Conservation (phyloP, 768 basidiomycete genomes). For the Amylocystis lapponica region DNA sequence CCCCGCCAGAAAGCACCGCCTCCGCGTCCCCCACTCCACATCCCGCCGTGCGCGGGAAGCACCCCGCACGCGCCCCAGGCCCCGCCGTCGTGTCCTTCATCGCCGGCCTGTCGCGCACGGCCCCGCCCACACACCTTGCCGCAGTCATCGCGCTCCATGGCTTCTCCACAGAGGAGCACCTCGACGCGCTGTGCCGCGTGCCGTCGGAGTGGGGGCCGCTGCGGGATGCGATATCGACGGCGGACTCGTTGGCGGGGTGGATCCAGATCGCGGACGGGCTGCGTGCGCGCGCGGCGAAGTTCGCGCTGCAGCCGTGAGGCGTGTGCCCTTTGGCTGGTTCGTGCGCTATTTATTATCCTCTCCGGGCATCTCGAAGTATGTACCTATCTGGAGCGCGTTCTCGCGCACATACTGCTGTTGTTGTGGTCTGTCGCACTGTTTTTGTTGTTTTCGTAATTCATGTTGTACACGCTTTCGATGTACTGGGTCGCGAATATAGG, state of each 20-base stretch:
- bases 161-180: not conserved
- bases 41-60: too few relatives aligned
- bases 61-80: too few relatives aligned
- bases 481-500: too few relatives aligned
- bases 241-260: not conserved
- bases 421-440: not conserved
- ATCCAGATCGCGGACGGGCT: not conserved
- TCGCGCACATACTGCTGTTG: not conserved
- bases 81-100: not conserved
- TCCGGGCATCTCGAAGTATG: not conserved
- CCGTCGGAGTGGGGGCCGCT: not conserved
- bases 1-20: too few relatives aligned
- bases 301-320: not conserved
- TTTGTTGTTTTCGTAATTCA: too few relatives aligned
- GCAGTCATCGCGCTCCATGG: not conserved
- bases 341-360: not conserved
- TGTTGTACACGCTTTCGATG: too few relatives aligned
- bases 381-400: too few relatives aligned
- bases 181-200: not conserved
- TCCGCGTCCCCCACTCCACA: too few relatives aligned
- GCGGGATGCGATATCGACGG: not conserved
- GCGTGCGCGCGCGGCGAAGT: not conserved
- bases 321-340: not conserved
- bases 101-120: not conserved
- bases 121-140: conserved; percentile 1